A percentile compares a stretch with the other conserved stretches of the same genome.
These are phyloP conservation scores for Xylariaceae sp. DNA, from an alignment of 2,329 filamentous ascomycete species.

Conservation along the genomic window DNA sequence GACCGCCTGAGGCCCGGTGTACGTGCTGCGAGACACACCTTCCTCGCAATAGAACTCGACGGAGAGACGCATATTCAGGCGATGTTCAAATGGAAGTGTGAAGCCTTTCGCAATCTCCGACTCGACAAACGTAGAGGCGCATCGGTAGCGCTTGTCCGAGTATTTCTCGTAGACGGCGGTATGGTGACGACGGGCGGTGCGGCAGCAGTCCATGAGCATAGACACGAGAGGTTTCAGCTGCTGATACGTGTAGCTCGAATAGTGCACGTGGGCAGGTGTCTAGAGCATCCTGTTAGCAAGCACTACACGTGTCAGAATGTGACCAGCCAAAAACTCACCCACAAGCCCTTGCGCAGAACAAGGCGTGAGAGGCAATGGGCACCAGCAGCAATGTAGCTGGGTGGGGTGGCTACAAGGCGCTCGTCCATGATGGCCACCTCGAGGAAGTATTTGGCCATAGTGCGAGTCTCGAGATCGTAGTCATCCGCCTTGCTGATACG, in stretches of 20 bases:
- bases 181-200: conserved; percentile 75
- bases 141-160: conserved; percentile 78
- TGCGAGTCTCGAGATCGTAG: conserved; percentile 92
- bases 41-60: conserved; percentile 13
- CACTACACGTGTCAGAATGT: conserved; percentile 1
- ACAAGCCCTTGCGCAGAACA: conserved; percentile 85
- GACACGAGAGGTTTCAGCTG: conserved; percentile 75
- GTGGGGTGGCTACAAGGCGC: conserved; percentile 84
- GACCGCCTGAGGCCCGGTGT: conserved; percentile 11
- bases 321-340: conserved; percentile 57
- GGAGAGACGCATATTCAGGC: conserved; percentile 10
- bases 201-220: conserved; percentile 83
- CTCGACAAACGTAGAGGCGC: conserved; percentile 74
- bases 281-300: conserved; percentile 36
- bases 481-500: conserved; percentile 98
- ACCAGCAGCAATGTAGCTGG: conserved; percentile 85
- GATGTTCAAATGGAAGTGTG: conserved; percentile 37
- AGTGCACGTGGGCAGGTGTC: conserved; percentile 80
- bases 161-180: conserved; percentile 89
- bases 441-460: conserved; percentile 94
- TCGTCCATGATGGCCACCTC: conserved; percentile 98
- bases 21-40: conserved; percentile 7
- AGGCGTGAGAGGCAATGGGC: conserved; percentile 87
- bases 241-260: conserved; percentile 84
- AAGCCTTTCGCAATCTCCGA: conserved; percentile 62